Base-by-base conservation (phyloP, 208 protist genomes). In the Novymonas esmeraldas region DNA sequence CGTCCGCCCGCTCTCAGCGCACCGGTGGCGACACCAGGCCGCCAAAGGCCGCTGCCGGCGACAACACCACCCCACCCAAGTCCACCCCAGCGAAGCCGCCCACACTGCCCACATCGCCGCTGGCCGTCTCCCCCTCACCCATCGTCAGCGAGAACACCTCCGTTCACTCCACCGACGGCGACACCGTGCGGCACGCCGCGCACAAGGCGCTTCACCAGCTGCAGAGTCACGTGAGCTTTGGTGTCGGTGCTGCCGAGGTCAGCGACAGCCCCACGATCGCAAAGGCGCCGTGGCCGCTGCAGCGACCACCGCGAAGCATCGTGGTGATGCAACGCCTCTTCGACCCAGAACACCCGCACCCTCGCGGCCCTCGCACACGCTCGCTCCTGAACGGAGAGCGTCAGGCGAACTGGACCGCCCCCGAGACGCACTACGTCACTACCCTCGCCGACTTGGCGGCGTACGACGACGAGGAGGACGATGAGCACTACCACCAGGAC, bases 351-450 rank as follows among this genome's bases (percentile, higher is more conserved):
- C 50, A 44, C n/a, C 36, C 44, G 3, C 68, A 49, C 10, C 24
- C 10, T 0, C 52, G 57, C 9, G 41, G 56, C 10, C 31, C 16
- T 4, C 52, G 50, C 13, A 64, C 56, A 29, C 68, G 75, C 2
- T 6, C 14, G 29, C 68, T 80, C 5, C 75, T 56, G 33, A 51
- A 68, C 22, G 63, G 68, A 14, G 56, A 61, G 33, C 75, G 68
- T 1, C 45, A 33, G 20, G 75, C 75, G 5, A 51, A 80, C 52
- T 80, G 75, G 75, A 39, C n/a, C 16, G 38, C 75, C 18, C 75
- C 75, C 0, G 58, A 50, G 63, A 80, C 75, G 42, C 49, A 72
- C 64, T 80, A 76, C 68, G 44, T 42, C 44, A 73, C 74, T 7
- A 72, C 66, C 1, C 48, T 72, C 6, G 57, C 66, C 1, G 66